phyloP scores from a whole-genome alignment of 176 grass and related monocot genomes.

The Musa itinerans region DNA sequence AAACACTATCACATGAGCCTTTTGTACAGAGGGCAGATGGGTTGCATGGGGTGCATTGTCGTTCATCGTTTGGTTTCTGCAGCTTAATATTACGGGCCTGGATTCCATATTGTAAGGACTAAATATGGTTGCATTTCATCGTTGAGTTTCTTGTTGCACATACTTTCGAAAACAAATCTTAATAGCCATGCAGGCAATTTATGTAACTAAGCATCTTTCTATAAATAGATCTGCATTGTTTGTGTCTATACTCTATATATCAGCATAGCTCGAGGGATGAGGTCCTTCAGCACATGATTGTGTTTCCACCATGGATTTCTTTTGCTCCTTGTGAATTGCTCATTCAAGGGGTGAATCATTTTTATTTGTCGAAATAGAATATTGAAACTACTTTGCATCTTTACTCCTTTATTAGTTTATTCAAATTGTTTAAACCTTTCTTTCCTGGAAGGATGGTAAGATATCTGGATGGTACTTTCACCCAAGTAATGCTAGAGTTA shows the following conservation, averaged over 20 bases:
- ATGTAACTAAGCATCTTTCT: neutral
- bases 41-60: neutral
- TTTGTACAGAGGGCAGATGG: neutral
- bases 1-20: neutral
- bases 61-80: neutral
- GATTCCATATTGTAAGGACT: neutral
- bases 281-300: neutral
- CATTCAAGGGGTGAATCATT: neutral
- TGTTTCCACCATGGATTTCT: neutral
- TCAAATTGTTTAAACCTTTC: neutral
- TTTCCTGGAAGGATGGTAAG: neutral
- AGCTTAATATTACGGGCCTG: neutral
- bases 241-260: neutral
- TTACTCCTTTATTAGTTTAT: neutral
- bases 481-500: neutral
- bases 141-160: neutral
- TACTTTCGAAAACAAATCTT: neutral
- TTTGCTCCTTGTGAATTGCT: neutral
- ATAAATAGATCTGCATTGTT: neutral
- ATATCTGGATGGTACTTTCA: neutral
- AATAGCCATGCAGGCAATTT: neutral
- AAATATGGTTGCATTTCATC: neutral
- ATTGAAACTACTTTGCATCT: too few relatives aligned
- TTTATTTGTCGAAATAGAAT: neutral
- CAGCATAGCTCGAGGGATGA: neutral